phyloP scores from a whole-genome alignment of 352 stramenopile species.

The Pythium graminicola region DNA sequence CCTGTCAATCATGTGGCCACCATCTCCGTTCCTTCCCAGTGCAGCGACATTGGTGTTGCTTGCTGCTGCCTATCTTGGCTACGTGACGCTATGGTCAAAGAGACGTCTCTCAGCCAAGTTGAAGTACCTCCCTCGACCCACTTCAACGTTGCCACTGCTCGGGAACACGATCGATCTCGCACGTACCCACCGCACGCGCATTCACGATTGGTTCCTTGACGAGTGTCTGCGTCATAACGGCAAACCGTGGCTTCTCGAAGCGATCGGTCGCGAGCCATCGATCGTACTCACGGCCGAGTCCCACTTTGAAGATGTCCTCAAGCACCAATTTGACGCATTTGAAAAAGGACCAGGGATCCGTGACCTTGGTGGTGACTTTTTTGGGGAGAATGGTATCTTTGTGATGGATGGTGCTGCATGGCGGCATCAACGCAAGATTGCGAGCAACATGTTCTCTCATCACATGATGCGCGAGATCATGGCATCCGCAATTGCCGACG shows the following conservation, averaged over 20 bases:
- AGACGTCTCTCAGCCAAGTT: no score
- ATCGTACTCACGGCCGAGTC: conserved; percentile 36
- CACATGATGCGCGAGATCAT: conserved; percentile 49
- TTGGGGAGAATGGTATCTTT: conserved; percentile 73
- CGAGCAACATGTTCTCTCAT: conserved; percentile 84
- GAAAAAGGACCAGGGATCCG: conserved; percentile 44
- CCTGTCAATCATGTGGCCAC: conserved; percentile 3
- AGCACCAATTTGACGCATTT: conserved; percentile 67
- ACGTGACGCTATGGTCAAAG: no score
- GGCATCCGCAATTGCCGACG: conserved; percentile 41
- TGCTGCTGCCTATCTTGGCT: conserved; percentile 2
- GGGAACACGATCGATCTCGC: conserved; percentile 32
- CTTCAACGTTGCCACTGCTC: conserved; percentile 19
- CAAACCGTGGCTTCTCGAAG: conserved; percentile 36
- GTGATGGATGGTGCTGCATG: conserved; percentile 54
- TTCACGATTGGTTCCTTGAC: conserved; percentile 56
- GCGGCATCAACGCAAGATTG: conserved; percentile 73
- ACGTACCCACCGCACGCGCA: conserved; percentile 32
- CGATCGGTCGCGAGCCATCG: conserved; percentile 31
- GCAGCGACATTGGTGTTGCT: conserved; percentile 1
- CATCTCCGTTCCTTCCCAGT: neutral
- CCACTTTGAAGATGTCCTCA: conserved; percentile 49
- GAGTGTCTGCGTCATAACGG: conserved; percentile 36
- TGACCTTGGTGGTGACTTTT: conserved; percentile 44
- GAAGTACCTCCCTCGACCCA: conserved; percentile 35